Base-by-base conservation (phyloP, 2,329 filamentous ascomycete species). In the Aspergillus aculeatus region DNA sequence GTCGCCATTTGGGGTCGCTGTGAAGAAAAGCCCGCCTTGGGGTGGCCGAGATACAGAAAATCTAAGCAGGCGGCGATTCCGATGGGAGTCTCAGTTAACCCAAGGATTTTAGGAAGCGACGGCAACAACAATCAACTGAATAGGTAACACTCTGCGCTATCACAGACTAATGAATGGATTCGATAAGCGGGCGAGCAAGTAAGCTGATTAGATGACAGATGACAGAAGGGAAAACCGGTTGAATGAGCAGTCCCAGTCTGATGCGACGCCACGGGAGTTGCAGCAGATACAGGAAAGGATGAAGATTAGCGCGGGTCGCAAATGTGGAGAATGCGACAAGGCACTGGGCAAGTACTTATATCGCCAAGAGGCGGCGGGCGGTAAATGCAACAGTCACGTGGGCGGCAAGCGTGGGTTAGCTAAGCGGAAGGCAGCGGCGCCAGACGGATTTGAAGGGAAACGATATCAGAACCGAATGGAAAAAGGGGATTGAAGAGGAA, bases 241-340 rank as follows among this genome's bases (percentile, higher is more conserved):
- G 41, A 59, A 54, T 63, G 41, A 52, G 63, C 59, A 57, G 59
- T 65, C 60, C 58, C 63, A 62, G 59, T 50, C 4, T 59, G 63
- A 44, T 57, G 63, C 63, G 64, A 66, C 60, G 60, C 58, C 62
- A 61, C 56, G 62, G 50, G 50, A 54, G 62, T 61, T 62, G 61
- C 50, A 67, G 58, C 55, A 68, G 62, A 65, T 67, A 69, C 58
- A 70, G 52, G 59, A 64, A 68, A 63, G 58, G 64, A 69, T 57
- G 57, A 66, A 58, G 58, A 62, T 60, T 63, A 66, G 63, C 64
- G 65, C 69, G 64, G 65, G 64, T 65, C 64, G 69, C 38, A 54
- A 61, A 64, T 72, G 72, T 73, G 71, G 72, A 74, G 72, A 75
- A 75, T 75, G 73, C 73, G 74, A 75, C 69, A 69, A 29, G 26